These are phyloP conservation scores for Malus hybrid DNA, from an alignment of 331 rosid species.

Conservation along the genomic window DNA sequence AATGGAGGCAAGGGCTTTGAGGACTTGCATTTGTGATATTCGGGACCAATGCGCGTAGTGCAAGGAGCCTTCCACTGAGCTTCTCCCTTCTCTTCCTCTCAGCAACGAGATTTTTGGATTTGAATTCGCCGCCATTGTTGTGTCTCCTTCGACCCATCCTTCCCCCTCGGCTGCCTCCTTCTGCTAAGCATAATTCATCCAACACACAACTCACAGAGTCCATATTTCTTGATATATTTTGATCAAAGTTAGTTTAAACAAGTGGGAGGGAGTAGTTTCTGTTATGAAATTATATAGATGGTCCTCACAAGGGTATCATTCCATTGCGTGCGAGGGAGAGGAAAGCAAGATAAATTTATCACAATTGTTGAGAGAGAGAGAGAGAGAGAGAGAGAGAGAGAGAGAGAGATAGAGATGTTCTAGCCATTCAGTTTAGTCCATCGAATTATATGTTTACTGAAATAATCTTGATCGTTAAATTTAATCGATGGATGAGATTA, in stretches of 20 bases:
- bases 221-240: constrained; percentile 18
- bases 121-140: constrained; percentile 18
- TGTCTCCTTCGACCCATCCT: constrained; percentile 12
- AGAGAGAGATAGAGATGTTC: neutral
- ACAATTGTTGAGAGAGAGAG: neutral
- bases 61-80: constrained; percentile 47
- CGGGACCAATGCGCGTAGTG: constrained; percentile 61
- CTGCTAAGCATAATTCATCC: constrained; percentile 22
- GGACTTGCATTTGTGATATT: constrained; percentile 51
- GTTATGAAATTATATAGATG: constrained; percentile 12
- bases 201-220: constrained; percentile 18
- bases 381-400: constrained; percentile 19
- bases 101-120: constrained; percentile 48
- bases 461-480: neutral
- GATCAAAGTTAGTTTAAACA: neutral
- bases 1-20: neutral
- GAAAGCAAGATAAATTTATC: no score
- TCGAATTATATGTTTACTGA: neutral
- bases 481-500: neutral
- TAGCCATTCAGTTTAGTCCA: neutral
- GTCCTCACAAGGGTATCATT: constrained; percentile 44
- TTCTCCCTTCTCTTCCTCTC: constrained; percentile 72
- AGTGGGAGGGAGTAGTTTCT: neutral
- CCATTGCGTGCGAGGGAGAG: neutral
- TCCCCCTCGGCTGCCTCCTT: constrained; percentile 18